Conservation (phyloP, 1,139 yeast genomes). For the Geotrichum carabidarum region DNA sequence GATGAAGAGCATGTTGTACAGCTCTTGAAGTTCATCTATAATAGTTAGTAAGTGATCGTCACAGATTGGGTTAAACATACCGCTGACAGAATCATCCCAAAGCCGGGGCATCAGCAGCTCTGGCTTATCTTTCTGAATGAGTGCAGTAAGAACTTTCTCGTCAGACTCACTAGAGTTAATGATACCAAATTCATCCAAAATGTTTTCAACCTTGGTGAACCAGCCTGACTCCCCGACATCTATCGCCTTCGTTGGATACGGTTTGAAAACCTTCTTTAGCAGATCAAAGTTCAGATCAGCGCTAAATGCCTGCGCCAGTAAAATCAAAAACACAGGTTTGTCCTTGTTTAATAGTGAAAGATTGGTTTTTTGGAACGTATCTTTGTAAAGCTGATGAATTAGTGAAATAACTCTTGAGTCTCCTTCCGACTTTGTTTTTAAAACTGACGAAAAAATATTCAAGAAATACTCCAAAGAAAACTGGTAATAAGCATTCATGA, state of each 20-base stretch:
- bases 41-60: conserved; percentile 1
- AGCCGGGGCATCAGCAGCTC: conserved; percentile 12
- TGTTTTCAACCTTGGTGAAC: conserved; percentile 14
- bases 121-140: conserved; percentile 47
- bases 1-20: conserved; percentile 24
- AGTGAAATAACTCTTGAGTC: conserved; percentile 33
- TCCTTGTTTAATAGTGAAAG: conserved; percentile 51
- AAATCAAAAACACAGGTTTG: conserved; percentile 44
- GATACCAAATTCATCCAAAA: conserved; percentile 18
- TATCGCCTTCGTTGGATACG: conserved; percentile 3
- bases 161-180: conserved; percentile 41
- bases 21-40: conserved; percentile 23
- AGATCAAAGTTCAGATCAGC: conserved; percentile 16
- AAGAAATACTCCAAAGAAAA: conserved; percentile 52
- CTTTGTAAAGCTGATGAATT: conserved; percentile 42
- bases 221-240: conserved; percentile 16
- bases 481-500: conserved; percentile 50
- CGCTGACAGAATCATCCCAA: conserved; percentile 18
- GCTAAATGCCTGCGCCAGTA: conserved; percentile 35
- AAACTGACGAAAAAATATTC: conserved; percentile 41
- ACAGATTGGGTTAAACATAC: background rate
- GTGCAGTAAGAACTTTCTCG: conserved; percentile 81
- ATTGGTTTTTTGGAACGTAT: conserved; percentile 45
- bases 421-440: conserved; percentile 29
- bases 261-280: conserved; percentile 18